Evolutionary conservation across 2,329 filamentous ascomycete genomes (phyloP), one percentile per base, ranked within the genome.

Genomic region (Cercospora sesami): DNA sequence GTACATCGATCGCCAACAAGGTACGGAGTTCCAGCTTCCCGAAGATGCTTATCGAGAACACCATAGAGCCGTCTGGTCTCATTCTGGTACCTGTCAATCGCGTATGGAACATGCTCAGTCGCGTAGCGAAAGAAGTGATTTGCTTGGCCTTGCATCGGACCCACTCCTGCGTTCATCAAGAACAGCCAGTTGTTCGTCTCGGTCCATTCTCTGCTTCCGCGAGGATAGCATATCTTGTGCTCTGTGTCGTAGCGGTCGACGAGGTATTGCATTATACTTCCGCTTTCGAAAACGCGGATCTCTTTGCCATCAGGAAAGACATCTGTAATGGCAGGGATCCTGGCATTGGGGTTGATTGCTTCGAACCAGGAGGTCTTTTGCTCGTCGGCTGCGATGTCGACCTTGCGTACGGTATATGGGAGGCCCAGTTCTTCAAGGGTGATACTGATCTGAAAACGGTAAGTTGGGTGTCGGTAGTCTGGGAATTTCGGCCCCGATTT

Each of bases 311-410:
- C 89, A 2, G 83, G 83, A 77, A 91, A 89, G 21, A 85, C 91
- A 80, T 96, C 93, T 10, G 91, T 95, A 60, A 97, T 75, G 66
- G 93, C 93, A 2, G 93, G 94, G 75, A 97, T 96, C 72, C 93
- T 90, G n/a, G 58, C 93, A 79, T 97, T 97, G 70, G 93, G 93
- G 81, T 97, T 97, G 81, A 97, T 95, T 60, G 89, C 88, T 39
- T 95, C 86, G 81, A 94, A 97, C 92, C 92, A 96, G 14, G 87
- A 87, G 78, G 94, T 86, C 74, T 94, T 96, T 75, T 95, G 92
- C 63, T 70, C 63, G 18, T 92, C 91, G 69, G 90, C 90, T 71
- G 79, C 81, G 67, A 95, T 85, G n/a, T 91, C 85, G 75, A 96
- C 88, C 48, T 86, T 83, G 60, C 89, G 85, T 42, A 89, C 86